Evolutionary conservation across 108 stramenopile species (phyloP), one percentile per base, ranked within the genome.

Genomic region (Chaetoceros muelleri): DNA sequence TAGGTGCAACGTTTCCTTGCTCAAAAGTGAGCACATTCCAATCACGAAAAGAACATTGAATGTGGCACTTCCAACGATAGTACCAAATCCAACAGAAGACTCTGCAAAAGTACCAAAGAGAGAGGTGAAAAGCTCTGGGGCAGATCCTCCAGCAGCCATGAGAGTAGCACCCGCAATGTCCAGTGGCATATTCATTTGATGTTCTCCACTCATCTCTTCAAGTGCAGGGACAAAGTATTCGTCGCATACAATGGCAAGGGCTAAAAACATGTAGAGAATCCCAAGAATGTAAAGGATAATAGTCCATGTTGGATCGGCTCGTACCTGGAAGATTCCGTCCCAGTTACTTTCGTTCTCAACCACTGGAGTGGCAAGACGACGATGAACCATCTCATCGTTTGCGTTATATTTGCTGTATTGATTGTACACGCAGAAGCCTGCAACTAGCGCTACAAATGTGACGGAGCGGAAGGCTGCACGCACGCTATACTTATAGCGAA

Each of bases 11-110:
- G 80, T 76, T 62, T 84, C 84, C 55, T 72, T 72, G 25, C 78
- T 60, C 22, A 84, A 60, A 49, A 88, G 52, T 24, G 81, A 76
- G 56, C 86, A 86, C 65, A 70, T 73, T 46, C 67, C 91, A 57
- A 88, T 86, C 46, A 93, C 85, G 59, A 93, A 84, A 13, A 93
- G 65, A 17, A 88, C 80, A 62, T 93, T 93, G 66, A 93, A 93
- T 47, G 82, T 78, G 20, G 86, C 91, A 3, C 71, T 73, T 8
- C 91, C 91, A 8, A 93, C 82, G 61, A 93, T 93, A 24, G 91
- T 93, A 48, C 91, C 91, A 55, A 93, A 82, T n/a, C 91, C 91
- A 46, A 87, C 72, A 31, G 73, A 76, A 29, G 70, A 71, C 58
- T 80, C 63, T 5, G 57, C 46, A 61, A 87, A 87, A 28, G 84